Evolutionary conservation across 2,329 filamentous ascomycete species (phyloP).

Genomic region (Monilinia polystroma): DNA sequence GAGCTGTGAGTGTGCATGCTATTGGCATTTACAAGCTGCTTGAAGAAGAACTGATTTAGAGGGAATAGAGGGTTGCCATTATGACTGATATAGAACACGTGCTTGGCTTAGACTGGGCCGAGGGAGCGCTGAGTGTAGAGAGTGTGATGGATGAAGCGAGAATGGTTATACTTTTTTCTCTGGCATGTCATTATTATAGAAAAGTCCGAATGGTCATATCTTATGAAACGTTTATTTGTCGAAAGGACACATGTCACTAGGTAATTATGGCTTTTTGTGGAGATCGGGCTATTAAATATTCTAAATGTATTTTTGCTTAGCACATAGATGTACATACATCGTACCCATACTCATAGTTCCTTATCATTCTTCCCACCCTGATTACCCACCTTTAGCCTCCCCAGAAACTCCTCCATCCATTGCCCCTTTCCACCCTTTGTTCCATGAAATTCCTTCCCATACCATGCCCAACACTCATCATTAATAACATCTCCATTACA

Average conservation of each 20-base stretch:
- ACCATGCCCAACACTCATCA: conserved; percentile 60
- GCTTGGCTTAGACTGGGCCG: background rate
- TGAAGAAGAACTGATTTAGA: background rate
- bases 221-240: background rate
- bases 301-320: background rate
- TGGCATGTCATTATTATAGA: background rate
- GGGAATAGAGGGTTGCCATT: background rate
- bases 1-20: too few relatives aligned
- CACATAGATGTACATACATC: background rate
- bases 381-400: conserved; percentile 29
- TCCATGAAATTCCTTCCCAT: conserved; percentile 41
- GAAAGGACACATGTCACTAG: background rate
- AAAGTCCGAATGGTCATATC: background rate
- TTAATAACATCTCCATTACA: conserved; percentile 41
- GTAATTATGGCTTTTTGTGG: background rate
- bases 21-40: too few relatives aligned
- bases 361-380: conserved; percentile 23
- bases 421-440: conserved; percentile 26
- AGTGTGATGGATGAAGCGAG: background rate
- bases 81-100: background rate
- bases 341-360: conserved; percentile 28
- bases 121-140: background rate
- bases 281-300: background rate
- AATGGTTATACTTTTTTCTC: too few relatives aligned
- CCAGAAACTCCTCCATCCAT: conserved; percentile 36